Conservation (phyloP, 2,329 filamentous ascomycete genomes). For the Coniochaeta sp. region DNA sequence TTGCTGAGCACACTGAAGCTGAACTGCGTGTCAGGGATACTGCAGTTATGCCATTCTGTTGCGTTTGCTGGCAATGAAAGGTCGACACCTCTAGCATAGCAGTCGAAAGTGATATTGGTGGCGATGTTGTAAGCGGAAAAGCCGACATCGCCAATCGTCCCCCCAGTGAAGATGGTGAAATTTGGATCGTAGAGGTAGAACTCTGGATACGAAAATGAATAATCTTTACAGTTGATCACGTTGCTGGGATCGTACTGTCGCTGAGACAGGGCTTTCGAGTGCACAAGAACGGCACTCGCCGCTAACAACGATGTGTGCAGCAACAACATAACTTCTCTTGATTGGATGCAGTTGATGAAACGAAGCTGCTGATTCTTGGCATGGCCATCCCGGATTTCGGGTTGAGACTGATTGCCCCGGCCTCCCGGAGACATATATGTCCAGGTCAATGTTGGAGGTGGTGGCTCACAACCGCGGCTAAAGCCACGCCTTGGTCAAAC, state of each 20-base stretch:
- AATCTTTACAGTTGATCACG: constrained; percentile 6
- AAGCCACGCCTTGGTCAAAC: background rate
- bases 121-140: constrained; percentile 10
- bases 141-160: constrained; percentile 10
- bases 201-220: constrained; percentile 9
- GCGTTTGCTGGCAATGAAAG: constrained; percentile 6
- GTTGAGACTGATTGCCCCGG: background rate
- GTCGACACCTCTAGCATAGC: constrained; percentile 10
- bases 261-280: background rate
- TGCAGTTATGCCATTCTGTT: constrained; percentile 12
- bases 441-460: background rate
- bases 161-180: constrained; percentile 7
- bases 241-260: constrained; percentile 1
- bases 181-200: constrained; percentile 10
- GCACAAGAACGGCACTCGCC: background rate
- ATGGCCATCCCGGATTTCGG: background rate
- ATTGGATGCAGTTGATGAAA: background rate
- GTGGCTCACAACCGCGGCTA: background rate
- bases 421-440: background rate
- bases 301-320: background rate
- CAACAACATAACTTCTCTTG: background rate
- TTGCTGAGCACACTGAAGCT: constrained; percentile 8
- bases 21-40: constrained; percentile 9
- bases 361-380: background rate
- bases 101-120: constrained; percentile 7